Base-by-base conservation (phyloP, 1,139 yeast species). In the Yamadazyma jaroonii region DNA sequence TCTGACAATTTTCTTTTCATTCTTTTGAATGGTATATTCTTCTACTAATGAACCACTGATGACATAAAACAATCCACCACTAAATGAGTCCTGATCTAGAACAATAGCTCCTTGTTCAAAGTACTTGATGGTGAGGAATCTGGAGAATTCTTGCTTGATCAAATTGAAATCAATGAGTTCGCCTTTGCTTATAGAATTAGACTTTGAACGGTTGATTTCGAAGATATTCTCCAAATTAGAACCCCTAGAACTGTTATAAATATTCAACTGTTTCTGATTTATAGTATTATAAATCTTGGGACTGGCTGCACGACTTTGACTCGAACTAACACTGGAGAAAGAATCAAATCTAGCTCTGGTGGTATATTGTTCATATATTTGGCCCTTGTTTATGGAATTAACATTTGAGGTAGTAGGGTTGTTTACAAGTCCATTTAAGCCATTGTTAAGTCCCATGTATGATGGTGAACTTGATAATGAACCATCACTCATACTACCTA, bases 1-100 rank as follows among this genome's bases (percentile, higher is more conserved):
- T 25, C 31, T 25, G 11, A 12, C 31, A 2, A 31, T 20, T 1
- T 10, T 20, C 11, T 29, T 52, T 32, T 60, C 59, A 24, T 56
- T 62, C 3, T 47, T 44, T 27, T 53, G 53, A 24, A 54, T 53
- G 8, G 43, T 31, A 31, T 43, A 38, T 23, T 44, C 41, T 0
- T 85, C 85, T 37, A 84, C 90, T 30, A 89, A 62, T 7, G 70
- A 56, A 2, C 97, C 97, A 40, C 83, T 84, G 34, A 90, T 77
- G 6, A 92, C 82, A 53, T 84, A 89, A 53, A 70, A 87, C 10
- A 92, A 56, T 0, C 97, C 98, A 0, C 84, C 77, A 34, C 82
- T 77, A 37, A 74, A 74, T 6, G 79, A 75, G 36, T 84, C 79
- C 45, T 84, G 87, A 39, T 76, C 73, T 10, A 85, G 79, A 2